Evolutionary conservation across 2,329 filamentous ascomycete genomes (phyloP).

Genomic region (Fusarium falciforme): DNA sequence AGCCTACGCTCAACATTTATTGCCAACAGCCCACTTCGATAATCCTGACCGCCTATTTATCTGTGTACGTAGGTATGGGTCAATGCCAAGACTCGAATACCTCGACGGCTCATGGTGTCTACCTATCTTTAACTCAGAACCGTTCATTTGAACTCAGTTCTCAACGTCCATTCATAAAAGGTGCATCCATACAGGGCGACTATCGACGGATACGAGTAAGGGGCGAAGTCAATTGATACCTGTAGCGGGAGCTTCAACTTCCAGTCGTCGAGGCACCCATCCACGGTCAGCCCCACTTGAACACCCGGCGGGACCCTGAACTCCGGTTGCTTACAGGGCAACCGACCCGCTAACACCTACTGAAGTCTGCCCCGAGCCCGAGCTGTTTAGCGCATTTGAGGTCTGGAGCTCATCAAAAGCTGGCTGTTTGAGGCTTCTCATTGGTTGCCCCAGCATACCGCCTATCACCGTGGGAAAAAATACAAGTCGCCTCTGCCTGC

Average conservation of each 20-base stretch:
- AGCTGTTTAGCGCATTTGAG: constrained; percentile 13
- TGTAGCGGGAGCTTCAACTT: not conserved
- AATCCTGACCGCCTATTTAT: not conserved
- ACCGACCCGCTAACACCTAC: constrained; percentile 8
- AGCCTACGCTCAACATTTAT: not conserved
- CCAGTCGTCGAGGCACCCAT: not conserved
- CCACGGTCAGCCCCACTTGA: not conserved
- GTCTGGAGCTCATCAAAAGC: constrained; percentile 20
- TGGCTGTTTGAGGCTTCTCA: constrained; percentile 4
- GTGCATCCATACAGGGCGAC: not conserved
- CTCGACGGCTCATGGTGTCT: not conserved
- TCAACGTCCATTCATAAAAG: not conserved
- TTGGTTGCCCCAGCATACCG: constrained; percentile 19
- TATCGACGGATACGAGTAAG: not conserved
- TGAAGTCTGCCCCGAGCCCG: not conserved
- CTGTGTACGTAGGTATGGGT: not conserved
- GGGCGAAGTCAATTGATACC: not conserved
- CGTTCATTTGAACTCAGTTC: not conserved
- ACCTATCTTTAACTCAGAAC: not conserved
- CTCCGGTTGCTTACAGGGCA: not conserved
- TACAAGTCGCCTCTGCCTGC: constrained; percentile 22
- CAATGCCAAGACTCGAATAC: not conserved
- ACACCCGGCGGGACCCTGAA: not conserved
- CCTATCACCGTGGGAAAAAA: constrained; percentile 26
- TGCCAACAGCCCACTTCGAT: not conserved